Evolutionary conservation across 2,329 filamentous ascomycete species (phyloP).

Genomic region (Microdochium trichocladiopsis): DNA sequence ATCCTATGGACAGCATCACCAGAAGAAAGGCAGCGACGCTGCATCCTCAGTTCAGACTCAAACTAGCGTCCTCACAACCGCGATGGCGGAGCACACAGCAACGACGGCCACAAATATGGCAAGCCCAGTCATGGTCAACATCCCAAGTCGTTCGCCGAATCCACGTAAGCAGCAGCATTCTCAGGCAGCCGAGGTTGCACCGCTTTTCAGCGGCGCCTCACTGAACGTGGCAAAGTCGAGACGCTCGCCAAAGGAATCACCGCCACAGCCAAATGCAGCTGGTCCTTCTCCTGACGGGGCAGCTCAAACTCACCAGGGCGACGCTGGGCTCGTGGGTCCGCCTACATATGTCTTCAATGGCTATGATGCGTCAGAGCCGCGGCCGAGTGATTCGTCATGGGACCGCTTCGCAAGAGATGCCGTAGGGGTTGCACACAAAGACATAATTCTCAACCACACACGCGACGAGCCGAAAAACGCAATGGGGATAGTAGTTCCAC

Average conservation of each 20-base stretch:
- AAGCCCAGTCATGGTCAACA: conserved; percentile 22
- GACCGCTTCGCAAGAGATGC: conserved; percentile 15
- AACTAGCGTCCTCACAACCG: conserved; percentile 21
- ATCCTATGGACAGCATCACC: background rate
- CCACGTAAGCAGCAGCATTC: conserved; percentile 16
- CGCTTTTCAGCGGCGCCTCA: conserved; percentile 10
- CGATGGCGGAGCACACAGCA: conserved; percentile 15
- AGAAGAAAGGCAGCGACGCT: background rate
- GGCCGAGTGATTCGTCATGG: conserved; percentile 13
- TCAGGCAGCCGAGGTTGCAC: conserved; percentile 9
- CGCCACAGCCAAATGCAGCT: background rate
- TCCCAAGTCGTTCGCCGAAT: conserved; percentile 20
- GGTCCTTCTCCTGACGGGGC: background rate
- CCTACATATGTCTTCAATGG: background rate
- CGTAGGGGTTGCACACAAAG: conserved; percentile 18
- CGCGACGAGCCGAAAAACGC: background rate
- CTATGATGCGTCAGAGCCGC: background rate
- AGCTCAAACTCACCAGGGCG: background rate
- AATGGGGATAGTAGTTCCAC: background rate
- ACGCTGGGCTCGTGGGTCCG: background rate
- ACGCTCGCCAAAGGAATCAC: background rate
- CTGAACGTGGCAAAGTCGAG: background rate
- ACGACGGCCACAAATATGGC: conserved; percentile 16
- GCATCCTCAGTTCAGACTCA: conserved; percentile 1
- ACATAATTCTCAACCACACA: conserved; percentile 3